Base-by-base conservation (phyloP, 805 yeast genomes). In the Hanseniaspora mollemarum region DNA sequence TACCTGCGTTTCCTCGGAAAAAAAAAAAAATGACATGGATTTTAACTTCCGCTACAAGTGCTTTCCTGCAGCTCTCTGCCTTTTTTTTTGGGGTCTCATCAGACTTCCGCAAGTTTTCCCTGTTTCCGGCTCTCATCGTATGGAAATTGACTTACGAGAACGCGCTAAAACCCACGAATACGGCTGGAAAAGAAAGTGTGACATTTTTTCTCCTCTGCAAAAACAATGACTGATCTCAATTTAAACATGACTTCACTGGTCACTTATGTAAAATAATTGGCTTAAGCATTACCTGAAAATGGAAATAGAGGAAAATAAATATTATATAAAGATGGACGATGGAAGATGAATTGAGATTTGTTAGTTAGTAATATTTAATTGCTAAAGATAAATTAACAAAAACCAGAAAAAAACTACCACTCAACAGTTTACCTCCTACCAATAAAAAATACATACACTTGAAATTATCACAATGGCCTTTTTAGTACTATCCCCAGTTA, bases 401-500 rank as follows among this genome's bases (percentile, higher is more conserved):
- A 28, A 28, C 32, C 32, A 28, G 13, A 28, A 13, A n/a, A n/a
- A n/a, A n/a, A n/a, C n/a, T n/a, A n/a, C n/a, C n/a, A n/a, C n/a
- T n/a, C n/a, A n/a, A n/a, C n/a, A n/a, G n/a, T n/a, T n/a, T n/a
- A n/a, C n/a, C n/a, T n/a, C n/a, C n/a, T 33, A 24, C 9, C 7
- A 32, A 43, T 18, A 31, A 44, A 25, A 33, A 18, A 24, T 9
- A 45, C 32, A 13, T 4, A 45, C 31, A 35, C 29, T 15, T 2
- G n/a, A 9, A 12, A 9, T 4, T 24, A 31, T 41, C 19, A 41
- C 25, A 49, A 49, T 49, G 53, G 49, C 42, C 49, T 49, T 36
- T 35, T 49, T 49, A 49, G 43, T 44, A 22, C 25, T 49, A 38
- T 37, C 37, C 38, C 49, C 53, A 29, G 53, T 38, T 19, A 29